A percentile compares a stretch with the other conserved stretches of the same genome.
phyloP scores from a whole-genome alignment of 2,329 filamentous ascomycete genomes.

The Aschersonia sp. region DNA sequence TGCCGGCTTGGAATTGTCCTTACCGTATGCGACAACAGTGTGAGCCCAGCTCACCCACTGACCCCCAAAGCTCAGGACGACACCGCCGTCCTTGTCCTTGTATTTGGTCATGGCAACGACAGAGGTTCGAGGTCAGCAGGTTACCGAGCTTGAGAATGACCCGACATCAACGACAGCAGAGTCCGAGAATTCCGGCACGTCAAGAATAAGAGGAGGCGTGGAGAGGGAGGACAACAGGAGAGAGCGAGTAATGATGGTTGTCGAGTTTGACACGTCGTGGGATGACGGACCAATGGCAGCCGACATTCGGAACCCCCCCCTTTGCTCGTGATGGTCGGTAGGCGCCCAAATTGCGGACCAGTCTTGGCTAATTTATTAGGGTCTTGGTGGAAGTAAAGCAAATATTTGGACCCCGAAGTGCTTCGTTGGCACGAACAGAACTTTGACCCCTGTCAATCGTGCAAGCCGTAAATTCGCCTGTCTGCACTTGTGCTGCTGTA shows the following conservation, averaged over 20 bases:
- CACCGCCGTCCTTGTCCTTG: conserved; percentile 51
- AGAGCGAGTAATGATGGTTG: not conserved
- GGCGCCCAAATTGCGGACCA: too few relatives aligned
- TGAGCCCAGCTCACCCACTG: conserved; percentile 86
- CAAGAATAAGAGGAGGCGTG: not conserved
- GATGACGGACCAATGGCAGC: not conserved
- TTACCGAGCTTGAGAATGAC: conserved; percentile 1
- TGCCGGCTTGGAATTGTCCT: conserved; percentile 12
- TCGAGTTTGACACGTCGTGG: not conserved
- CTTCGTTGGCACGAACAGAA: too few relatives aligned
- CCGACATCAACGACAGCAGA: conserved; percentile 9
- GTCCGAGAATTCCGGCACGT: conserved; percentile 17
- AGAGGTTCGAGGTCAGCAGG: conserved; percentile 8
- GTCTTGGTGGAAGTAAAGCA: too few relatives aligned
- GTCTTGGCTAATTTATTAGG: too few relatives aligned
- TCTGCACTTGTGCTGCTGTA: too few relatives aligned
- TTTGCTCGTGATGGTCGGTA: too few relatives aligned
- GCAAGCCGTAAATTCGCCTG: too few relatives aligned
- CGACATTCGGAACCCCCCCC: too few relatives aligned
- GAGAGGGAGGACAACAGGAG: not conserved
- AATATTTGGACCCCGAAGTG: too few relatives aligned
- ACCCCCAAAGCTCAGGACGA: conserved; percentile 57
- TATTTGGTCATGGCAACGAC: conserved; percentile 28
- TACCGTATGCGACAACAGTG: conserved; percentile 70
- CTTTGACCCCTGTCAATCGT: too few relatives aligned